These are phyloP conservation scores for Ramularia endophylla DNA, from an alignment of 2,329 filamentous ascomycete species.

Conservation along the genomic window DNA sequence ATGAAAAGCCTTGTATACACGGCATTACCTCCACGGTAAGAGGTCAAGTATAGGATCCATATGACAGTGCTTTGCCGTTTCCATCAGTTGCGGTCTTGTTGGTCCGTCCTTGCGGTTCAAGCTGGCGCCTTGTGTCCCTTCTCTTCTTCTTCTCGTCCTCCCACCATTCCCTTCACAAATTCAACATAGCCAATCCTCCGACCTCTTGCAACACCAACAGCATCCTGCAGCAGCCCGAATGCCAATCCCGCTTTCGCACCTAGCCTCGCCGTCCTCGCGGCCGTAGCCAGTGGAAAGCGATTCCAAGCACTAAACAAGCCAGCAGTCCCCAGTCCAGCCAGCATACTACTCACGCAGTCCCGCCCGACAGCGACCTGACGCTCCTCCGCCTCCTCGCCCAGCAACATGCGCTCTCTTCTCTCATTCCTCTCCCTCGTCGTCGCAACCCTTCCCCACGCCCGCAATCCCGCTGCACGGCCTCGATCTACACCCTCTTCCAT, in stretches of 20 bases:
- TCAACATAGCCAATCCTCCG: constrained; percentile 70
- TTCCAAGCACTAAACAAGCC: constrained; percentile 84
- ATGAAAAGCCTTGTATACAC: too few species aligned
- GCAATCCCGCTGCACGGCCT: constrained; percentile 57
- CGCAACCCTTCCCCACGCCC: constrained; percentile 33
- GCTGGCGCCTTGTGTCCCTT: not conserved
- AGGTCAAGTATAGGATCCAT: too few species aligned
- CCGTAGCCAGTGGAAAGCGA: constrained; percentile 64
- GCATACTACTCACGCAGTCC: constrained; percentile 74
- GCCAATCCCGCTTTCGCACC: constrained; percentile 71
- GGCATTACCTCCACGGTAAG: too few species aligned
- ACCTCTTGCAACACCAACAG: constrained; percentile 61
- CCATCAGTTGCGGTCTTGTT: too few species aligned
- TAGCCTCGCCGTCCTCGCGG: constrained; percentile 62
- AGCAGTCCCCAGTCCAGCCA: constrained; percentile 77
- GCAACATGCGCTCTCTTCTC: constrained; percentile 29
- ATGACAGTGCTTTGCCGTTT: too few species aligned
- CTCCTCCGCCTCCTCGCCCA: constrained; percentile 30
- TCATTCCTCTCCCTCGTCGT: constrained; percentile 24
- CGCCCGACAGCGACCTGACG: constrained; percentile 39
- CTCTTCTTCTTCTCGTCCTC: constrained; percentile 2
- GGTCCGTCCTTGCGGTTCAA: too few species aligned
- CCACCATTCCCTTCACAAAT: constrained; percentile 38
- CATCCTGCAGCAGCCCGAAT: constrained; percentile 78
- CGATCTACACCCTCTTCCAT: constrained; percentile 83